A percentile compares a stretch with the other conserved stretches of the same genome.
Evolutionary conservation across 1,284 basidiomycete genomes (phyloP).

Genomic region (Apiotrichum siamense): DNA sequence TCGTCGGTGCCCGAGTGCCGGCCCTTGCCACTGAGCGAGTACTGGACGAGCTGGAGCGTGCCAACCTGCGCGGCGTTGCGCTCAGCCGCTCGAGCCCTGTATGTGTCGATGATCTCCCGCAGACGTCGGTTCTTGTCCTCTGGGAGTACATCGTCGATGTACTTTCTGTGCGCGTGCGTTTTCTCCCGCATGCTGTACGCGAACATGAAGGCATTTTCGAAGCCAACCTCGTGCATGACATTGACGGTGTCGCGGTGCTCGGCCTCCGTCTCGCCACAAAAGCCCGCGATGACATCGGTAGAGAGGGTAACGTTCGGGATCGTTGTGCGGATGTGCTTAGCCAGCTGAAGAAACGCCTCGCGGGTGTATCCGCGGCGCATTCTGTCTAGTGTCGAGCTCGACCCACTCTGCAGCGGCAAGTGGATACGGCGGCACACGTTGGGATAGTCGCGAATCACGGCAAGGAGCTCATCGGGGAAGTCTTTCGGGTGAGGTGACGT

Average conservation of each 20-base stretch:
- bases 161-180: constrained; percentile 5
- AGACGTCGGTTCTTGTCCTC: constrained; percentile 2
- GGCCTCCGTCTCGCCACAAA: constrained; percentile 2
- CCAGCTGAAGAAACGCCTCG: not conserved
- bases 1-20: constrained; percentile 3
- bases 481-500: constrained; percentile 3
- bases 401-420: not conserved
- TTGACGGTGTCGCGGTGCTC: constrained; percentile 3
- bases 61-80: constrained; percentile 1
- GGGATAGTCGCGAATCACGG: constrained; percentile 3
- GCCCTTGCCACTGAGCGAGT: not conserved
- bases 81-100: not conserved
- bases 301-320: constrained; percentile 1
- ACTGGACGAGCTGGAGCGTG: constrained; percentile 1
- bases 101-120: constrained; percentile 3
- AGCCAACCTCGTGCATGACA: constrained; percentile 3
- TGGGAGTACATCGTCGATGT: not conserved
- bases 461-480: constrained; percentile 3
- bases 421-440: constrained; percentile 4
- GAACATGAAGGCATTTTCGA: constrained; percentile 4
- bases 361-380: constrained; percentile 5
- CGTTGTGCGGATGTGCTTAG: not conserved
- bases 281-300: constrained; percentile 4
- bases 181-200: constrained; percentile 5
- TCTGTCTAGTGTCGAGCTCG: not conserved